Evolutionary conservation across 352 stramenopile genomes (phyloP).

Genomic region (Globisporangium carolinianum): DNA sequence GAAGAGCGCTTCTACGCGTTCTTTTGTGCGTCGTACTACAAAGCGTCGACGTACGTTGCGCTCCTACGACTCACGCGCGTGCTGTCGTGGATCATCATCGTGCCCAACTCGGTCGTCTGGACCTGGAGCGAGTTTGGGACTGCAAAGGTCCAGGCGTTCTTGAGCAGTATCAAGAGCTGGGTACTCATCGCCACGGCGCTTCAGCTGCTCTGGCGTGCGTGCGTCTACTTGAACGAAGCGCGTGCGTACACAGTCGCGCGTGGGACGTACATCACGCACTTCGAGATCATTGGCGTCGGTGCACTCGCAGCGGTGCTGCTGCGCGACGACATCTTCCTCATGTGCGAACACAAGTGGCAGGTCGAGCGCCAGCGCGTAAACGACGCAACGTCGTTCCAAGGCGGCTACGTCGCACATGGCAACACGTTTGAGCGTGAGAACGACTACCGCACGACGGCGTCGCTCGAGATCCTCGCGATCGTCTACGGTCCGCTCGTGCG

Average conservation of each 20-base stretch:
- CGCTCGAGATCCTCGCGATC: conserved; percentile 9
- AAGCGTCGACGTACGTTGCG: conserved; percentile 13
- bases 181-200: conserved; percentile 24
- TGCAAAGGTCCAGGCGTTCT: conserved; percentile 27
- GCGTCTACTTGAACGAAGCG: conserved; percentile 24
- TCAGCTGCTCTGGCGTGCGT: conserved; percentile 21
- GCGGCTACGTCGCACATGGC: conserved; percentile 11
- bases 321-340: conserved; percentile 13
- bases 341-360: conserved; percentile 17
- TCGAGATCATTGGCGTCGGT: conserved; percentile 16
- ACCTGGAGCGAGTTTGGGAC: conserved; percentile 22
- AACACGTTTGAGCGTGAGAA: conserved; percentile 21
- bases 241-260: conserved; percentile 20
- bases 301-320: conserved; percentile 6
- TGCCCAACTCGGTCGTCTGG: conserved; percentile 45
- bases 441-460: conserved; percentile 8
- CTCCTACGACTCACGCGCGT: conserved; percentile 18
- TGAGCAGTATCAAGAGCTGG: conserved; percentile 33
- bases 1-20: conserved; percentile 24
- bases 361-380: conserved; percentile 20
- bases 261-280: conserved; percentile 16
- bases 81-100: conserved; percentile 50
- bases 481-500: conserved; percentile 12
- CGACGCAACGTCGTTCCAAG: conserved; percentile 12
- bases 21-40: conserved; percentile 25